Evolutionary conservation across 2,329 filamentous ascomycete genomes (phyloP), one percentile per base, ranked within the genome.

Genomic region (Fusarium citri): DNA sequence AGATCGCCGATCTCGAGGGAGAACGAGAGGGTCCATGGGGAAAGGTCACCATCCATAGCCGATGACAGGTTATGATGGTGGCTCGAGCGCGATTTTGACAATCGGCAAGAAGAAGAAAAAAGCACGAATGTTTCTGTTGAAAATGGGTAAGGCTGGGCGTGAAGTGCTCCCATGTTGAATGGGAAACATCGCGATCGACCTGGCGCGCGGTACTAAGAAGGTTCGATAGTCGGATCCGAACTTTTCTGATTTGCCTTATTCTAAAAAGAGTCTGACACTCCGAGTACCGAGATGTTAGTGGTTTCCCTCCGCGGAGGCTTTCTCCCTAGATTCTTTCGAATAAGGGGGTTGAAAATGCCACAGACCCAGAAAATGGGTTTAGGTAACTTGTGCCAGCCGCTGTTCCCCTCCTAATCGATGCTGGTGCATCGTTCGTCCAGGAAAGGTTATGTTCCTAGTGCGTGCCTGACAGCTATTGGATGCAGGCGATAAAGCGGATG

Each of bases 1-100:
- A 57, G 65, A 74, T 74, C 65, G 72, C 47, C 68, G 68, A 74
- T 74, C 63, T 66, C 22, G 64, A 69, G 61, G 61, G 69, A 72
- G 64, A 61, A 62, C 40, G 54, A 60, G 48, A 55, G 63, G 55
- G 62, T 64, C 53, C 23, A 49, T 65, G 50, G 64, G 56, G 58
- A 64, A 59, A 54, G 47, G 42, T 31, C 49, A 59, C 46, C 49
- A 51, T 59, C 46, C 49, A 48, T 55, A 45, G 40, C 53, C 22
- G 57, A 42, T 48, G 53, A 63, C 46, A 61, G 50, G 45, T 50
- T 30, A 40, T 30, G 45, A 59, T 71, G 49, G 58, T 71, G 67
- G 63, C 68, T 71, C 58, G 54, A 71, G 67, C 58, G 59, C 50
- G 53, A 47, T 55, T 68, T 46, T 57, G 45, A 42, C 34, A 53